phyloP scores from a whole-genome alignment of 208 protist species.

The Giardia duodenalis region DNA sequence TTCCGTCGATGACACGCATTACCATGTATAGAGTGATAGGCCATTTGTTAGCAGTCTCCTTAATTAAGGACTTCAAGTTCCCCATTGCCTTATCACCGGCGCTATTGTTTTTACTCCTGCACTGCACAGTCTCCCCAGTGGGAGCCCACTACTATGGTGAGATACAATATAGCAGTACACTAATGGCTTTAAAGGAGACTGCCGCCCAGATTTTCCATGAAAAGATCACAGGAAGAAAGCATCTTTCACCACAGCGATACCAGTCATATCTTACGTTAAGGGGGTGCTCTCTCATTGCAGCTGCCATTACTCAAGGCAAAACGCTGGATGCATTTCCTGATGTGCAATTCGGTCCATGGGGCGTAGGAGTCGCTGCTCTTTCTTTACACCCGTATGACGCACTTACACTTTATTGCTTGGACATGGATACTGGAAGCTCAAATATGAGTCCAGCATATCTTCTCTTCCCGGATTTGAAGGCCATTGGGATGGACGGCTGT shows the following conservation, averaged over 20 bases:
- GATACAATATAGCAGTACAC: too few relatives aligned
- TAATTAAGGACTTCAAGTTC: neutral
- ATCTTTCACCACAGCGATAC: too few relatives aligned
- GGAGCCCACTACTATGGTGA: neutral
- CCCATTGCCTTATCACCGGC: neutral
- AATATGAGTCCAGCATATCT: neutral
- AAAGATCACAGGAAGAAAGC: too few relatives aligned
- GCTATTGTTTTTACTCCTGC: neutral
- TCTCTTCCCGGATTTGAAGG: neutral
- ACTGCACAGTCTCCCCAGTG: neutral
- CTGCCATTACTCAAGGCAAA: too few relatives aligned
- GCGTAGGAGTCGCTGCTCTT: neutral
- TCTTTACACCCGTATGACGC: neutral
- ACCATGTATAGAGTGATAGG: neutral
- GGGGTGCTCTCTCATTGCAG: too few relatives aligned
- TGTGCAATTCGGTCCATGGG: too few relatives aligned
- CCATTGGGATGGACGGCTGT: neutral
- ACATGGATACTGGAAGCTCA: neutral
- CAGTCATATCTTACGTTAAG: too few relatives aligned
- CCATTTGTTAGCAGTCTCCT: neutral
- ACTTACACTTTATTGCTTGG: neutral
- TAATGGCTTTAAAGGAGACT: too few relatives aligned
- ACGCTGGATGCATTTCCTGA: too few relatives aligned
- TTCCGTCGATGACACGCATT: neutral
- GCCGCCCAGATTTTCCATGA: too few relatives aligned